phyloP scores from a whole-genome alignment of 1,284 basidiomycete genomes.

The Xanthoconium separans region DNA sequence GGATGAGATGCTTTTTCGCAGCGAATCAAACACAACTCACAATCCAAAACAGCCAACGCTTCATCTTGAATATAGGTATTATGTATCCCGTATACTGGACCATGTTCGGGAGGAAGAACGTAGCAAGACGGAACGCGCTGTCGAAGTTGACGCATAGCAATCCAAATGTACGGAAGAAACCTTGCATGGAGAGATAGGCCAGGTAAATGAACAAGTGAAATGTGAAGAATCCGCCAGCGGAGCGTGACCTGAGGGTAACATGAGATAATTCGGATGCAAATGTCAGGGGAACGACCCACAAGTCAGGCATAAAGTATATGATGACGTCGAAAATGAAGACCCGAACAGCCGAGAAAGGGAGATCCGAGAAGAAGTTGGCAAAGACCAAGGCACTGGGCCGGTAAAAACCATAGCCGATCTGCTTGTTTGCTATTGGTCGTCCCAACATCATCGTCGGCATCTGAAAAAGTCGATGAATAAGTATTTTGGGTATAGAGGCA shows the following conservation, averaged over 20 bases:
- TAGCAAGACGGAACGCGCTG: constrained; percentile 56
- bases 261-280: constrained; percentile 3
- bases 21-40: constrained; percentile 31
- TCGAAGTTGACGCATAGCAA: constrained; percentile 64
- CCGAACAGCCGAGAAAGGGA: constrained; percentile 70
- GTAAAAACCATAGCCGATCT: constrained; percentile 82
- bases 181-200: constrained; percentile 66
- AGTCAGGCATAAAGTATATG: constrained; percentile 73
- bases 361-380: constrained; percentile 73
- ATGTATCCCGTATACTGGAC: constrained; percentile 56
- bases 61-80: constrained; percentile 75
- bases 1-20: constrained; percentile 5
- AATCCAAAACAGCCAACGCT: constrained; percentile 88
- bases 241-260: constrained; percentile 38
- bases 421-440: constrained; percentile 69
- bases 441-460: constrained; percentile 75
- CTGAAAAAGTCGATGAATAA: constrained; percentile 19
- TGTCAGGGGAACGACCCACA: constrained; percentile 32
- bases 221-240: constrained; percentile 68
- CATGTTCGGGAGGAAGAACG: constrained; percentile 68
- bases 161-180: constrained; percentile 73
- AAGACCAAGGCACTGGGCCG: constrained; percentile 73
- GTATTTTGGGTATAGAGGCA: constrained; percentile 10
- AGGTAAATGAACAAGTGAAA: constrained; percentile 67
- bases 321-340: constrained; percentile 67